Evolutionary conservation across 495 filamentous ascomycete genomes (phyloP).

Genomic region (Pseudomonodictys pantanalensis): DNA sequence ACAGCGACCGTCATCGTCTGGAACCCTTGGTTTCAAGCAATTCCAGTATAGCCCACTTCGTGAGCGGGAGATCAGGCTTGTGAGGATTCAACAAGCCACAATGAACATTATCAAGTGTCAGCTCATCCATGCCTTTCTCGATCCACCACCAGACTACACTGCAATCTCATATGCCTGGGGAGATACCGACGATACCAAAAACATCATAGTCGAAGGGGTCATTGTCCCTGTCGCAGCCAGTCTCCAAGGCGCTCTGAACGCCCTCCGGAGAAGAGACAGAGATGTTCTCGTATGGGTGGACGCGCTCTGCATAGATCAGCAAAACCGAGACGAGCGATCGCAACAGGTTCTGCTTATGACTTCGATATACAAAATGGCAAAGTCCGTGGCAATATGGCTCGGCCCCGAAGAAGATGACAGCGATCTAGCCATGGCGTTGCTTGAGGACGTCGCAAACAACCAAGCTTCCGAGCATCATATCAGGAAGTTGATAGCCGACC

Average conservation of each 20-base stretch:
- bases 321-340: slow-evolving; percentile 6
- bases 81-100: neutral
- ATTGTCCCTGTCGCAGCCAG: slow-evolving; percentile 8
- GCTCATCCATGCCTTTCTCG: slow-evolving; percentile 30
- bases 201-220: slow-evolving; percentile 26
- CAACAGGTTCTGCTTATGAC: slow-evolving; percentile 24
- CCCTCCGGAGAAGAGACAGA: slow-evolving; percentile 9
- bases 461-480: neutral
- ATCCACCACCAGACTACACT: slow-evolving; percentile 1
- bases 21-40: neutral
- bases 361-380: slow-evolving; percentile 39
- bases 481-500: slow-evolving; percentile 11
- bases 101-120: slow-evolving; percentile 27
- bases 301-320: slow-evolving; percentile 38
- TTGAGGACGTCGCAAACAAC: slow-evolving; percentile 7
- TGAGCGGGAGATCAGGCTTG: neutral
- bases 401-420: slow-evolving; percentile 33
- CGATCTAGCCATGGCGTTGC: slow-evolving; percentile 11
- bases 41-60: neutral
- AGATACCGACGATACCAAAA: slow-evolving; percentile 26
- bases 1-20: neutral
- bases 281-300: slow-evolving; percentile 32
- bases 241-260: slow-evolving; percentile 14
- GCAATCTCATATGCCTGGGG: slow-evolving; percentile 26
- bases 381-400: slow-evolving; percentile 43